phyloP scores from a whole-genome alignment of 2,329 filamentous ascomycete genomes.

The Phialophora verrucosa region DNA sequence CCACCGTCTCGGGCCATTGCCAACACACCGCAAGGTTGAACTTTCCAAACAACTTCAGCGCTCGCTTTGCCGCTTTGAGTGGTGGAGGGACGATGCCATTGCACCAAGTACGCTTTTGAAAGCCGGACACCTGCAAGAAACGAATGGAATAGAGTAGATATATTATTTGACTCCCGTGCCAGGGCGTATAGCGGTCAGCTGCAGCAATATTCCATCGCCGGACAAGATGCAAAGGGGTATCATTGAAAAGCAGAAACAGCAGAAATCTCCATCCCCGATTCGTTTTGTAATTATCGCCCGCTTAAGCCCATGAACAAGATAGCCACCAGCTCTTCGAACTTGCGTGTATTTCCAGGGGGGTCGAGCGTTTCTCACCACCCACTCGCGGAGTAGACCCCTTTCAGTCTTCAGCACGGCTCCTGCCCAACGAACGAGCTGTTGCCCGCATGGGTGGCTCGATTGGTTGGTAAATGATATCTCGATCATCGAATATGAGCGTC shows the following conservation, averaged over 20 bases:
- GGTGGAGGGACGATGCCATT: not conserved
- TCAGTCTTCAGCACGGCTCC: conserved; percentile 9
- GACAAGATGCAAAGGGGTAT: not conserved
- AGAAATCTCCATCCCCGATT: not conserved
- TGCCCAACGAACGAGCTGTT: conserved; percentile 10
- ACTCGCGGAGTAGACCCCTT: not conserved
- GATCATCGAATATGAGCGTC: conserved; percentile 8
- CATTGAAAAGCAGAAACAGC: conserved; percentile 2
- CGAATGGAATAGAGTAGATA: not conserved
- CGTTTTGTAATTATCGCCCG: not conserved
- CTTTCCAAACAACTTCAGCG: not conserved
- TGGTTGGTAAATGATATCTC: conserved; percentile 21
- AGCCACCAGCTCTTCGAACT: not conserved
- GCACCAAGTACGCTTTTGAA: not conserved
- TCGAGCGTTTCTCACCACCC: not conserved
- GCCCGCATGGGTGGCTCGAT: conserved; percentile 9
- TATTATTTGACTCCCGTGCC: not conserved
- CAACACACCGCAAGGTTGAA: conserved; percentile 3
- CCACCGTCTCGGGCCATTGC: not conserved
- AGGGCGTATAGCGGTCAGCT: not conserved
- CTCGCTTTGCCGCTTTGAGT: not conserved
- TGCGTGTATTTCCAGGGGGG: not conserved
- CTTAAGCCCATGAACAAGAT: not conserved
- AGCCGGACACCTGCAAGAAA: not conserved
- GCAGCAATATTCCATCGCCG: not conserved